Evolutionary conservation across 2,329 filamentous ascomycete genomes (phyloP), one percentile per base, ranked within the genome.

Genomic region (Diplodia mutila): DNA sequence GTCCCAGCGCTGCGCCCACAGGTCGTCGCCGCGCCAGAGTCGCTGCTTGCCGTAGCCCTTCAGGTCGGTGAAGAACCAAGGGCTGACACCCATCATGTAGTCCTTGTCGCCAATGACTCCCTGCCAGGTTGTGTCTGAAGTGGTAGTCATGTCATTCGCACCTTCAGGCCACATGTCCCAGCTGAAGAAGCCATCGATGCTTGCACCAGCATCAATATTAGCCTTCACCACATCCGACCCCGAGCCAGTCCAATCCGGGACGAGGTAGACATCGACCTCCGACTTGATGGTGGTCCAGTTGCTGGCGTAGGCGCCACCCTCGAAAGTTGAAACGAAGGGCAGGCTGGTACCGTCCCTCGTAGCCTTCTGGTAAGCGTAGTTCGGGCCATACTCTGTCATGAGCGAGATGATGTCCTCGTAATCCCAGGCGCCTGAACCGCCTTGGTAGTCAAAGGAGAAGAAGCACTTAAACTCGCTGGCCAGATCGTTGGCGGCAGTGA

Each of bases 1-100:
- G 25, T 72, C 57, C 74, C 74, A 75, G 37, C 74, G 84, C 65
- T 86, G 79, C 69, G 82, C 83, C 87, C 88, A 90, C 14, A 90
- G 75, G 66, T 84, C 80, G 70, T 89, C 87, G n/a, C 86, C 85
- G 25, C 82, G 81, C 81, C 85, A 90, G 6, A 89, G 78, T 87
- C 87, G 90, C 73, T 88, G 87, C 77, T 89, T 89, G 51, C 78
- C 75, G 71, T 82, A 89, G 7, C 79, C 78, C 0, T 85, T 83
- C 3, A 89, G 77, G 68, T 87, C 85, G 59, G 87, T 88, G 75
- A 75, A 85, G 74, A 86, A 87, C 85, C 83, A 85, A 1, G 80
- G 79, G 0, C 81, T 83, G 1, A 80, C 80, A 25, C 79, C 79
- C 81, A 77, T 76, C 77, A 87, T 80, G 70, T 86, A 87, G 39